Conservation (phyloP, 2,329 filamentous ascomycete species). For the Alternaria postmessia region DNA sequence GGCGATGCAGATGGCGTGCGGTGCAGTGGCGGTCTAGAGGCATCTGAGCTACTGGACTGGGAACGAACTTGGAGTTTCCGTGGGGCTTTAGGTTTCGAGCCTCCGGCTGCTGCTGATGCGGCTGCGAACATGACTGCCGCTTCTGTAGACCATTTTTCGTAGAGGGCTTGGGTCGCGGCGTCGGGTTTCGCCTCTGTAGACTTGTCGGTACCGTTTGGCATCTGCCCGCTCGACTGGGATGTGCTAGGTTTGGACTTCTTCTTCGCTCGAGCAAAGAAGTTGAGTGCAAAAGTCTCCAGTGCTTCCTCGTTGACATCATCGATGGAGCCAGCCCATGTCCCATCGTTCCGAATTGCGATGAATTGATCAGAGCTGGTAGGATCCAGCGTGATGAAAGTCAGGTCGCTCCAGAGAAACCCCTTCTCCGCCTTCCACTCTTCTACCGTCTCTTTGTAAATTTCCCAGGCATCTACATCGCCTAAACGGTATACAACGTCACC, state of each 20-base stretch:
- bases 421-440: slow-evolving; percentile 46
- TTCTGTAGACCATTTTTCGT: slow-evolving; percentile 43
- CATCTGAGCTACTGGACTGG: slow-evolving; percentile 29
- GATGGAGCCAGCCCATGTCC: slow-evolving; percentile 48
- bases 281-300: slow-evolving; percentile 39
- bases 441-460: slow-evolving; percentile 44
- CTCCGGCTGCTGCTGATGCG: slow-evolving; percentile 34
- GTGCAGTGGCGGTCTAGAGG: slow-evolving; percentile 31
- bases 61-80: slow-evolving; percentile 43
- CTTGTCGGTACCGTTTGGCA: not conserved
- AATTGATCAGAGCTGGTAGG: slow-evolving; percentile 43
- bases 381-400: slow-evolving; percentile 44
- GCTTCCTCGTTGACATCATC: slow-evolving; percentile 47
- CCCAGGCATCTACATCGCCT: slow-evolving; percentile 36
- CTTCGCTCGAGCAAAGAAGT: slow-evolving; percentile 39
- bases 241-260: slow-evolving; percentile 26
- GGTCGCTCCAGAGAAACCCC: slow-evolving; percentile 41
- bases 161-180: slow-evolving; percentile 33
- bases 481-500: slow-evolving; percentile 41
- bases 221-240: slow-evolving; percentile 5
- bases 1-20: slow-evolving; percentile 43
- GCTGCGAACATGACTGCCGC: slow-evolving; percentile 37
- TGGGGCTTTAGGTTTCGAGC: slow-evolving; percentile 22
- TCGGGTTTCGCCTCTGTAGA: slow-evolving; percentile 22
- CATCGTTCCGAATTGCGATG: slow-evolving; percentile 44